phyloP scores from a whole-genome alignment of 2,329 filamentous ascomycete genomes.

The Elsinoe necatrix region DNA sequence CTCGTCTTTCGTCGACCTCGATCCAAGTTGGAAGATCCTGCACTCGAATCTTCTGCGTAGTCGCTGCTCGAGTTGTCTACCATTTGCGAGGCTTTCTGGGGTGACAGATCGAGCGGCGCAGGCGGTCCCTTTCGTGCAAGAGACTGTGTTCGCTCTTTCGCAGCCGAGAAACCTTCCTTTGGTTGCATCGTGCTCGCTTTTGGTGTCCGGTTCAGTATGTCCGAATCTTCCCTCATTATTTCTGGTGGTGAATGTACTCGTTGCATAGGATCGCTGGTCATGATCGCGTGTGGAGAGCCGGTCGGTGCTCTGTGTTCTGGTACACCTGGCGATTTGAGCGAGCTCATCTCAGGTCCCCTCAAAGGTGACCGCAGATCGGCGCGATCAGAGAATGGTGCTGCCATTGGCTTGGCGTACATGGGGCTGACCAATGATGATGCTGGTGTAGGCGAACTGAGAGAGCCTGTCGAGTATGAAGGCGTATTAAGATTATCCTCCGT shows the following conservation, averaged over 20 bases:
- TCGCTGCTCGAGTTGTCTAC: constrained; percentile 68
- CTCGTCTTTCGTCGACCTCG: constrained; percentile 75
- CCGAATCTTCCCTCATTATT: background rate
- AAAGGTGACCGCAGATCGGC: constrained; percentile 1
- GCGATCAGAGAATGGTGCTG: constrained; percentile 3
- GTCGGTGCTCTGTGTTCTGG: constrained; percentile 13
- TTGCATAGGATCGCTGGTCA: background rate
- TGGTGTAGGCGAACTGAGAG: background rate
- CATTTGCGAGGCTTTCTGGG: constrained; percentile 22
- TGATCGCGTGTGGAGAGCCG: constrained; percentile 1
- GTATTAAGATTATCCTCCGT: constrained; percentile 13
- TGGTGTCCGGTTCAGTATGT: background rate
- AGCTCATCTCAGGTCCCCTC: background rate
- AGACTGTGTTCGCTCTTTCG: constrained; percentile 26
- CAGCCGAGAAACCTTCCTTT: constrained; percentile 20
- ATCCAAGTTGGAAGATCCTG: constrained; percentile 21
- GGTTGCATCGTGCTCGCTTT: constrained; percentile 7
- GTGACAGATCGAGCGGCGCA: constrained; percentile 66
- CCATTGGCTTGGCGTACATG: constrained; percentile 14
- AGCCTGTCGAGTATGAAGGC: background rate
- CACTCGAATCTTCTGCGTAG: constrained; percentile 64
- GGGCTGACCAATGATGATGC: constrained; percentile 12
- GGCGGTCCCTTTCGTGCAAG: constrained; percentile 72
- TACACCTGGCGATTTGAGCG: background rate
- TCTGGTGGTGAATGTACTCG: background rate